Percentiles rank a stretch among this genome's conserved stretches.
Evolutionary conservation across 495 filamentous ascomycete genomes (phyloP).

Genomic region (Hypoxylon crocopeplum): DNA sequence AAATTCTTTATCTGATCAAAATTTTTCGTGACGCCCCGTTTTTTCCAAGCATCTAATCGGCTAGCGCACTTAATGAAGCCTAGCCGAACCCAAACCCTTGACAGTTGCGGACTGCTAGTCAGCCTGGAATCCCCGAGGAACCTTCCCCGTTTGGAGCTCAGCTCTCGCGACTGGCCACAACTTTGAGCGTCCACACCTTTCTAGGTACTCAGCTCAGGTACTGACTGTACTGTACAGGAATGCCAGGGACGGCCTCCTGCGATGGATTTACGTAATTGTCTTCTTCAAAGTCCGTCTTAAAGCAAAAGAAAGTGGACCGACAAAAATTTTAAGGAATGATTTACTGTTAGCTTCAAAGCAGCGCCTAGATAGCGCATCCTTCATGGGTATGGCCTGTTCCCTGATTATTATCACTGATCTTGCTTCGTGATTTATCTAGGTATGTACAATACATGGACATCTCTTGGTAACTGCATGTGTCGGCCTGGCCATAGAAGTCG

Average conservation of each 20-base stretch:
- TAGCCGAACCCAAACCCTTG: neutral
- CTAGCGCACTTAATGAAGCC: conserved; percentile 15
- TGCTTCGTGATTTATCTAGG: too few relatives aligned
- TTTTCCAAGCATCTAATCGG: conserved; percentile 15
- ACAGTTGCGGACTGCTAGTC: neutral
- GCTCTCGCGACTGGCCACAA: neutral
- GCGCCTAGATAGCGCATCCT: conserved; percentile 2
- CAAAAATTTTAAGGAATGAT: too few relatives aligned
- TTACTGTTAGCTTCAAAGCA: conserved; percentile 5
- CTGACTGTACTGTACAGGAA: neutral
- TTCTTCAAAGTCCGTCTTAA: too few relatives aligned
- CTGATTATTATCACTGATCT: neutral
- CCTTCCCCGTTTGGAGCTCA: conserved; percentile 26
- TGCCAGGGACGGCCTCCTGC: neutral
- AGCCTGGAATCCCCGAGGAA: conserved; percentile 31
- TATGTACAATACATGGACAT: too few relatives aligned
- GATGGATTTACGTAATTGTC: conserved; percentile 33
- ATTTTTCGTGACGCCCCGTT: conserved; percentile 15
- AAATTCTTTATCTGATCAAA: conserved; percentile 24
- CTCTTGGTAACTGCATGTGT: too few relatives aligned
- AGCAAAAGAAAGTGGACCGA: neutral
- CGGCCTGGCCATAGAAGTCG: too few relatives aligned
- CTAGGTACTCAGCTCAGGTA: conserved; percentile 22
- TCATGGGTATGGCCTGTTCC: conserved; percentile 9
- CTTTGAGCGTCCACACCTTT: conserved; percentile 8